These are phyloP conservation scores for Strigomonas oncopelti DNA, from an alignment of 208 protist genomes.

Conservation along the genomic window DNA sequence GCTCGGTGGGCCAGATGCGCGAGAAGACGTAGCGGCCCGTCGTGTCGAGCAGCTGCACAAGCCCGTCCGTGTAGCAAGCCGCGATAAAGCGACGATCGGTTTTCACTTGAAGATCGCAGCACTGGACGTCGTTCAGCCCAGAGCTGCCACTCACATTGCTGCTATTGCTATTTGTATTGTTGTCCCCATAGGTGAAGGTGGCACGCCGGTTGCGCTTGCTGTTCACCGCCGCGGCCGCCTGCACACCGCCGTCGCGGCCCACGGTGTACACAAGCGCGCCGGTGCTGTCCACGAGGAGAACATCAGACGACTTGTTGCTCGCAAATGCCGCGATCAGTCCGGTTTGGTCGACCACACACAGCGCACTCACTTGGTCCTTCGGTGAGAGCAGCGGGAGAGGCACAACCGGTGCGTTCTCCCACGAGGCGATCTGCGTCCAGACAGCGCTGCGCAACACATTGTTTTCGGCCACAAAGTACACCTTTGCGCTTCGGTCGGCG, in stretches of 20 bases:
- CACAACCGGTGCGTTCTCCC: background rate
- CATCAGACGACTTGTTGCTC: background rate
- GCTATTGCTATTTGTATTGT: background rate
- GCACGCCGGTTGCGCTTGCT: background rate
- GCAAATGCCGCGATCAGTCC: background rate
- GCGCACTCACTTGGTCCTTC: background rate
- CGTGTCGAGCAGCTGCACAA: constrained; percentile 79
- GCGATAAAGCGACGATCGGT: constrained; percentile 28
- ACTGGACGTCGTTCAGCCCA: background rate
- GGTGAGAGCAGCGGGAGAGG: too few relatives aligned
- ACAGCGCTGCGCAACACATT: background rate
- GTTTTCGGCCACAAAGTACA: constrained; percentile 7
- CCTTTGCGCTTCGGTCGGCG: background rate
- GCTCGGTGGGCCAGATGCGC: constrained; percentile 28
- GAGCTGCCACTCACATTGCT: background rate
- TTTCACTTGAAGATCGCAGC: constrained; percentile 17
- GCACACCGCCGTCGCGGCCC: constrained; percentile 9
- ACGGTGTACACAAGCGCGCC: background rate
- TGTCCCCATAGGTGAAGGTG: background rate
- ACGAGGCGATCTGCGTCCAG: background rate
- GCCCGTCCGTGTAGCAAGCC: constrained; percentile 57
- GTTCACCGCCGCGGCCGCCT: background rate
- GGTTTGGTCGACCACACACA: background rate
- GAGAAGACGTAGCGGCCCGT: constrained; percentile 54
- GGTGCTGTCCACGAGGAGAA: background rate